Evolutionary conservation across 495 filamentous ascomycete species (phyloP), one percentile per base, ranked within the genome.

Genomic region (Penicillium fimorum): DNA sequence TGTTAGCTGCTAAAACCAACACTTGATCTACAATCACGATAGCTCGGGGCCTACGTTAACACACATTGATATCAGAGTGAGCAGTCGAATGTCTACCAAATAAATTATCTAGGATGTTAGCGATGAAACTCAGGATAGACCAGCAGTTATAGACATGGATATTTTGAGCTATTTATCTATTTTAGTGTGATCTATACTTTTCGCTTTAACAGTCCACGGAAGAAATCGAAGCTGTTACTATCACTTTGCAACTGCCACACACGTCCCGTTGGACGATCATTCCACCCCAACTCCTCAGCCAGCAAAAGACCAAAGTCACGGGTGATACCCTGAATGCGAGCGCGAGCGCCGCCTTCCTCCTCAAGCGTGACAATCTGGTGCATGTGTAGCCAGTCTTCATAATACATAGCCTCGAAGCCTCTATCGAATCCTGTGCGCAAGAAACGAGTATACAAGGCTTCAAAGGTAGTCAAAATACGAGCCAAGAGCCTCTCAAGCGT

Each of bases 211-310:
- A 99, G 68, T 0, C 94, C 94, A 67, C 80, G 87, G 71, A 96
- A 93, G 74, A 97, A 99, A 75, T 99, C 95, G 76, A 99, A 99
- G 74, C 91, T 96, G 64, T 99, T 99, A 65, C 91, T 91, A 64
- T 99, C 94, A 70, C 89, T 97, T 76, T 97, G 92, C 71, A 98
- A 74, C 66, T 87, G 83, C 80, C 85, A 92, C 42, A 88, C 77
- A 69, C 82, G 87, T 1, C 93, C 92, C 10, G 90, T 97, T 1
- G 76, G 68, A 56, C 84, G 71, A 61, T 89, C 90, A 42, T 87
- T 81, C 75, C 76, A 84, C 3, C 81, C 84, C 48, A 96, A 61
- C 75, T 96, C 94, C 68, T 96, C 87, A 1, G 85, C 93, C 53
- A 84, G 78, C 59, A 99, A 68, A 61, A 97, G 74, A 2, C 95